Evolutionary conservation across 768 basidiomycete genomes (phyloP), one percentile per base, ranked within the genome.

Genomic region (Serpula lacrymans): DNA sequence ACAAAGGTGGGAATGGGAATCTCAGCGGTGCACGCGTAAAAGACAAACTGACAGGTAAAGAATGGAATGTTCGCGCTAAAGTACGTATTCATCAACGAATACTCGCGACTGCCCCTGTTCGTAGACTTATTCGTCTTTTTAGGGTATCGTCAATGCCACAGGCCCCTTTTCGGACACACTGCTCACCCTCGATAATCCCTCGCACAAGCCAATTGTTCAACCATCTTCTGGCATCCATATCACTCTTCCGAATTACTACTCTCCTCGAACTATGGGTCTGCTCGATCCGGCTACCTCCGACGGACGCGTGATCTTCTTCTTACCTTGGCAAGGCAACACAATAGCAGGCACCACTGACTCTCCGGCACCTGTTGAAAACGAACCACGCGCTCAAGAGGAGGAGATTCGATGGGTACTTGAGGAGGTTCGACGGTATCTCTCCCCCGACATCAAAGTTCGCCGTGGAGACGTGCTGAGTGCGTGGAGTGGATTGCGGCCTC

Each of bases 301-400:
- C 49, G 95, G 95, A 0, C 85, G 95, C 20, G 94, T 99, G 41
- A 95, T 99, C 57, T 99, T 97, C 76, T 96, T 99, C 77, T 78
- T 99, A 8, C 95, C 95, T 0, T 99, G 96, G 95, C 85, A 97
- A 65, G 95, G 95, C 7, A 91, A 86, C 68, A 93, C 93, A 28
- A 93, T 99, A 47, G 95, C 95, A 2, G 95, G 95, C 18, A 97
- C 96, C 2, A 99, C 95, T 6, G 95, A 99, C 60, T 75, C 87
- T 0, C 84, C 86, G 0, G 81, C 86, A 3, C 57, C 65, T 2
- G 86, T 95, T 39, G 70, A 72, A 23, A 54, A 75, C 26, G 81
- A 93, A 49, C 94, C 94, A 4, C 72, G 76, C 3, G 89, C 94
- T 1, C 70, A 75, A 16, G 95, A 98, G 63, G 91, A 96, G 47